Evolutionary conservation across 1,139 yeast species (phyloP), one percentile per base, ranked within the genome.

Genomic region (Meyerozyma sp.): DNA sequence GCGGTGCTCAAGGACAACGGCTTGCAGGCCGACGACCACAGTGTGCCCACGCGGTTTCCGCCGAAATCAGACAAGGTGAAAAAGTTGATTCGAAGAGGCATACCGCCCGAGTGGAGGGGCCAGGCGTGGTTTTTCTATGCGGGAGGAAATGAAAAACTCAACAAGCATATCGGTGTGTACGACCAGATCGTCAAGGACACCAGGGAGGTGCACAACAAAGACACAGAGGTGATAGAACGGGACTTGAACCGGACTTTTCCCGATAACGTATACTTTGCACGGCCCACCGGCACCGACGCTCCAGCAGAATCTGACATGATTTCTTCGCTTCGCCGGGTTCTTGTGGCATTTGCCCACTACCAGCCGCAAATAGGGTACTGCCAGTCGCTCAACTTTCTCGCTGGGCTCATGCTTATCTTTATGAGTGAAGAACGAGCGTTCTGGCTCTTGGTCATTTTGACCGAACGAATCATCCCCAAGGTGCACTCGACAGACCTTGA

Each of bases 61-160:
- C 84, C 96, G 0, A 79, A 78, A 48, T 84, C 93, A 8, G 95
- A 86, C 48, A 90, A 87, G 54, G 73, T 90, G 49, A 85, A 86
- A 58, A 78, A 95, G 49, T 82, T 88, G 58, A 79, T 93, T 11
- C 75, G 98, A 45, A 84, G 87, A 59, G 98, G 98, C 7, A 84
- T 93, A 8, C 98, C 98, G 0, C 91, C 96, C 0, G 96, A 89
- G 59, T 91, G 97, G 96, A 70, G 98, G 53, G 98, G 98, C 0
- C 81, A 80, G 52, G 97, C 97, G 1, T 93, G 98, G 98, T 93
- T 93, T 71, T 84, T 81, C 68, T 91, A 88, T 62, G 95, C 95
- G n/a, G 82, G 84, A n/a, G 98, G 97, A 2, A 75, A 81, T 48
- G 96, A 89, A 46, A 77, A 75, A 50, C 63, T 88, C 45, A 81